Conservation (phyloP, 495 filamentous ascomycete genomes). For the Rhizodiscina lignyota region DNA sequence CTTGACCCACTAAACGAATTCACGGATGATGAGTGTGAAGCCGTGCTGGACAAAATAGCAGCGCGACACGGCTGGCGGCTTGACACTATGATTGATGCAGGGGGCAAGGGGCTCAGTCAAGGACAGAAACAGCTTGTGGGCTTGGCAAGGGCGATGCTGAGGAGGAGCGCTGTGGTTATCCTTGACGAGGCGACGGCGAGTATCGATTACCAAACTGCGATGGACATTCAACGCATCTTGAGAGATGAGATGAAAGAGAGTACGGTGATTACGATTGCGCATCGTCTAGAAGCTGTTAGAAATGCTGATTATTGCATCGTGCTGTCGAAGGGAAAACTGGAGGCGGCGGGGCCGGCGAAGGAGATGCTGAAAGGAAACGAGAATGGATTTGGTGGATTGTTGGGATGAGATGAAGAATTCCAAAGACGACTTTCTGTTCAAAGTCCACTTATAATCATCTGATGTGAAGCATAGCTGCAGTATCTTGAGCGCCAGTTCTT, state of each 20-base stretch:
- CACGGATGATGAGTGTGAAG: constrained; percentile 31
- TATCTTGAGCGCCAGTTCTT: no score
- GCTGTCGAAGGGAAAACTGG: constrained; percentile 44
- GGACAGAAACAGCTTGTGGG: constrained; percentile 48
- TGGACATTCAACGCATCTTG: constrained; percentile 59
- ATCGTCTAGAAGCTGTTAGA: constrained; percentile 65
- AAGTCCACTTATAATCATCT: no score
- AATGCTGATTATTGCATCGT: constrained; percentile 59
- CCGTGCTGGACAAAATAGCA: constrained; percentile 34
- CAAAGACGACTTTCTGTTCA: no score
- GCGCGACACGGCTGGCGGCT: constrained; percentile 35
- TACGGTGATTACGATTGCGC: constrained; percentile 78
- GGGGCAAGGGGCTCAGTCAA: constrained; percentile 41
- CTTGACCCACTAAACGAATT: constrained; percentile 30
- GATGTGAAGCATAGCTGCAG: no score
- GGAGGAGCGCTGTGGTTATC: constrained; percentile 42
- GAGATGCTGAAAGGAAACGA: constrained; percentile 13
- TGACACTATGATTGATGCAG: constrained; percentile 36
- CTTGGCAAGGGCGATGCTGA: constrained; percentile 37
- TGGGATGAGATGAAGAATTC: no score
- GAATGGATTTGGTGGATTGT: no score
- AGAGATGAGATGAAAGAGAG: constrained; percentile 57
- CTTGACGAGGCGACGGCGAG: constrained; percentile 65
- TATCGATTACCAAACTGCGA: constrained; percentile 64
- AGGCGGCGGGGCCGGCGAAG: constrained; percentile 13